Evolutionary conservation across 2,329 filamentous ascomycete genomes (phyloP).

Genomic region (Fusarium pilosicola): DNA sequence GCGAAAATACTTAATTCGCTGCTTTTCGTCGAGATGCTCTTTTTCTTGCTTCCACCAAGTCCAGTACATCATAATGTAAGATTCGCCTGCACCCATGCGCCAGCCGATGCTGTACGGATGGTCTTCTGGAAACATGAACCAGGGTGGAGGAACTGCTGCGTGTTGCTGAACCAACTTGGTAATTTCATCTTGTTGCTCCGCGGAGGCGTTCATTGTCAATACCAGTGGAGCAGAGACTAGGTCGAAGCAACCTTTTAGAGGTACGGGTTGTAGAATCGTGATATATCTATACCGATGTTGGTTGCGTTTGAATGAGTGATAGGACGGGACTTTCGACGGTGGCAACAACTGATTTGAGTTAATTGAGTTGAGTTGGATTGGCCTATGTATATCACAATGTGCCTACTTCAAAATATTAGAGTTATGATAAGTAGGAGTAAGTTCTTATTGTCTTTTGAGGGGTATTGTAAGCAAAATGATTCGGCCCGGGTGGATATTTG

Average conservation of each 20-base stretch:
- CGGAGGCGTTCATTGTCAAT: not conserved
- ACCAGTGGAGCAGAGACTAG: rapidly evolving
- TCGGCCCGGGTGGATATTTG: not conserved
- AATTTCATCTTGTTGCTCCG: not conserved
- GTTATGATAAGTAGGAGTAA: not conserved
- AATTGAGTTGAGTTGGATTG: not conserved
- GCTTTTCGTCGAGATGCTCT: not conserved
- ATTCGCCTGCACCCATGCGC: not conserved
- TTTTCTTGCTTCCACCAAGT: not conserved
- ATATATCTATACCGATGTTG: not conserved
- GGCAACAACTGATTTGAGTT: not conserved
- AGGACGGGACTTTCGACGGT: not conserved
- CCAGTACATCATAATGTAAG: not conserved
- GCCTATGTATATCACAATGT: rapidly evolving
- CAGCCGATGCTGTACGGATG: not conserved
- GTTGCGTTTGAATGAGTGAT: not conserved
- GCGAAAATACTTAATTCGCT: not conserved
- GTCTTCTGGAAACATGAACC: not conserved
- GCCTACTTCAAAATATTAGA: not conserved
- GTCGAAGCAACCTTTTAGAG: rapidly evolving
- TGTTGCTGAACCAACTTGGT: not conserved
- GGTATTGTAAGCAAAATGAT: too few species aligned
- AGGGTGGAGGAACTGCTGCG: not conserved
- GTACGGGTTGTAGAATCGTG: not conserved
- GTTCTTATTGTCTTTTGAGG: too few species aligned